Base-by-base conservation (phyloP, 2,329 filamentous ascomycete genomes). In the Colletotrichum sp. region DNA sequence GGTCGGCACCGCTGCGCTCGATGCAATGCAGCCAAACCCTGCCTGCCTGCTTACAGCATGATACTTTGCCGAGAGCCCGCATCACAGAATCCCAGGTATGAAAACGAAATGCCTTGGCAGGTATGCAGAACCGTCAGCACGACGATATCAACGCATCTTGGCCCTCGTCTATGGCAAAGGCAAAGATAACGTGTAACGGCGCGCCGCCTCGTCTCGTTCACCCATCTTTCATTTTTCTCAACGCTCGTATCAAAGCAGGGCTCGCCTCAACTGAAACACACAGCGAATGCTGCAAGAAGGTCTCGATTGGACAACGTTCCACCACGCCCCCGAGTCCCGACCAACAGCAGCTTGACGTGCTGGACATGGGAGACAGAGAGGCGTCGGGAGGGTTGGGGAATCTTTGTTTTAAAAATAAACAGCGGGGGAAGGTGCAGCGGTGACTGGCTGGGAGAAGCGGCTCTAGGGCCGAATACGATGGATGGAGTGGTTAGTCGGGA, bases 261-360 rank as follows among this genome's bases (percentile, higher is more conserved):
- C n/a, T 27, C 32, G 25, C n/a, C 32, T 25, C 73, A 62, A 75
- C 62, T 68, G 62, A 68, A 75, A 72, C 56, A 56, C 32, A 56
- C 39, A 66, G 32, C n/a, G 8, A 15, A 16, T 48, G 62, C 43
- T 58, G 62, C 27, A 66, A 65, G 6, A 48, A 43, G 27, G 18
- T 43, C 48, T 66, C 65, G 74, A 74, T 76, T 76, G 76, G 76
- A 70, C 15, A 48, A 66, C 30, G 60, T 60, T 16, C 43, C 28
- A 28, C 73, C 56, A 55, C 16, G 22, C 18, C 28, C 13, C 62
- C 43, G 55, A 18, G 13, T 13, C 32, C 39, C 64, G 55, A 58
- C 60, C 67, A 28, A 64, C 71, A 55, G 75, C 67, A 56, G 52
- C 34, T 74, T 71, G 75, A 71, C 71, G 62, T 75, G 71, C 66